phyloP scores from a whole-genome alignment of 2,329 filamentous ascomycete genomes.

The Colletotrichum incanum region DNA sequence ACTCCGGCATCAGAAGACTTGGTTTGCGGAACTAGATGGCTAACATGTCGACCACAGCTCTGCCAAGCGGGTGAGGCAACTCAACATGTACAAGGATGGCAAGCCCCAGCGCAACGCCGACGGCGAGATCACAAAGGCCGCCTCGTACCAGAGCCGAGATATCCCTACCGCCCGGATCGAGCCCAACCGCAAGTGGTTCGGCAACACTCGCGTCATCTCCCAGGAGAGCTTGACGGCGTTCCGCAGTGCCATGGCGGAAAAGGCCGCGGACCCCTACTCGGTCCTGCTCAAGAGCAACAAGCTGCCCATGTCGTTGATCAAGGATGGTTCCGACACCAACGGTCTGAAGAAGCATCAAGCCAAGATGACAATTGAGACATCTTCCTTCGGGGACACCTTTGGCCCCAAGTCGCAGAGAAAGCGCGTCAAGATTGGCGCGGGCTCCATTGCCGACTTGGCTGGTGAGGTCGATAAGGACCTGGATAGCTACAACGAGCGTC shows the following conservation, averaged over 20 bases:
- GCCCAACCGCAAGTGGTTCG: slow-evolving; percentile 98
- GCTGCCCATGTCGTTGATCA: slow-evolving; percentile 94
- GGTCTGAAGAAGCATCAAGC: slow-evolving; percentile 93
- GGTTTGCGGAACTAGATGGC: background rate
- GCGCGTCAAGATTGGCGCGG: slow-evolving; percentile 88
- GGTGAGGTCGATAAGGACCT: slow-evolving; percentile 85
- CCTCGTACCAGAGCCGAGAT: slow-evolving; percentile 87
- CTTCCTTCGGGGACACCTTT: slow-evolving; percentile 90
- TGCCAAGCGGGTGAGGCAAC: slow-evolving; percentile 89
- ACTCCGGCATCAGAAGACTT: background rate
- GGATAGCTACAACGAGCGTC: slow-evolving; percentile 83
- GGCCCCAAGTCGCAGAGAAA: slow-evolving; percentile 95
- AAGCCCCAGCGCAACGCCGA: slow-evolving; percentile 85
- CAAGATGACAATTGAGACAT: slow-evolving; percentile 92
- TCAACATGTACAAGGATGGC: slow-evolving; percentile 94
- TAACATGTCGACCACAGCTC: slow-evolving; percentile 52
- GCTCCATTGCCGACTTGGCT: slow-evolving; percentile 85
- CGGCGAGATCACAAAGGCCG: slow-evolving; percentile 88
- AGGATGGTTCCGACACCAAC: slow-evolving; percentile 81
- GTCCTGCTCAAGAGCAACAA: slow-evolving; percentile 98
- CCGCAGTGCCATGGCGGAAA: slow-evolving; percentile 91
- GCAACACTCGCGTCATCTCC: slow-evolving; percentile 90
- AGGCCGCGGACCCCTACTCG: slow-evolving; percentile 90
- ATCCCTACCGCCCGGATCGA: slow-evolving; percentile 89
- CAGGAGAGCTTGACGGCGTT: slow-evolving; percentile 91